Evolutionary conservation across 805 yeast genomes (phyloP).

Genomic region (Torulaspora maleeae): DNA sequence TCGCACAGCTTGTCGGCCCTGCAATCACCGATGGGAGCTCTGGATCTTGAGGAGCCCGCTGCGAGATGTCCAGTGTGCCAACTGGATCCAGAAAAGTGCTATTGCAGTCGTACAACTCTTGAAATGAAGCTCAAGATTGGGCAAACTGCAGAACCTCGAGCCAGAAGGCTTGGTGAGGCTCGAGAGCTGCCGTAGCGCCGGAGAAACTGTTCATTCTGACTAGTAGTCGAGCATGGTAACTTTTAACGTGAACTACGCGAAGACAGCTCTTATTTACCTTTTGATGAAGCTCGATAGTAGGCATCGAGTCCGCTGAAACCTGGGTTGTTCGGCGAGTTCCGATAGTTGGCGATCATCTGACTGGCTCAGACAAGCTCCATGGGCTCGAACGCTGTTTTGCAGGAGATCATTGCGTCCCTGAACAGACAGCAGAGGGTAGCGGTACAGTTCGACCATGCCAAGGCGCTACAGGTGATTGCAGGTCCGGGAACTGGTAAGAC

Average conservation of each 20-base stretch:
- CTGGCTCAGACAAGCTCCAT: conserved; percentile 5
- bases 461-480: conserved; percentile 51
- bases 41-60: too few species aligned
- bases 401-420: conserved; percentile 19
- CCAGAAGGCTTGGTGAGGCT: not conserved
- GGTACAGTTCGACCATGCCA: conserved; percentile 39
- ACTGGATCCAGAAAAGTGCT: too few species aligned
- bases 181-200: not conserved
- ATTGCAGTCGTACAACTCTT: too few species aligned
- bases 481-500: conserved; percentile 81
- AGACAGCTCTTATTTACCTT: not conserved
- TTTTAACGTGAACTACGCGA: not conserved
- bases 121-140: too few species aligned
- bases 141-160: too few species aligned
- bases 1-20: too few species aligned
- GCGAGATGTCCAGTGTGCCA: too few species aligned
- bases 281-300: not conserved
- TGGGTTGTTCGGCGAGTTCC: not conserved
- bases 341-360: not conserved
- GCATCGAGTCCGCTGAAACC: not conserved
- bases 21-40: too few species aligned
- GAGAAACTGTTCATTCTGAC: not conserved
- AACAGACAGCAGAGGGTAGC: conserved; percentile 45
- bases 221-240: not conserved
- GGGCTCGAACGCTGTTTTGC: conserved; percentile 8